Evolutionary conservation across 208 protist genomes (phyloP).

Genomic region (Crithidia acanthocephali): DNA sequence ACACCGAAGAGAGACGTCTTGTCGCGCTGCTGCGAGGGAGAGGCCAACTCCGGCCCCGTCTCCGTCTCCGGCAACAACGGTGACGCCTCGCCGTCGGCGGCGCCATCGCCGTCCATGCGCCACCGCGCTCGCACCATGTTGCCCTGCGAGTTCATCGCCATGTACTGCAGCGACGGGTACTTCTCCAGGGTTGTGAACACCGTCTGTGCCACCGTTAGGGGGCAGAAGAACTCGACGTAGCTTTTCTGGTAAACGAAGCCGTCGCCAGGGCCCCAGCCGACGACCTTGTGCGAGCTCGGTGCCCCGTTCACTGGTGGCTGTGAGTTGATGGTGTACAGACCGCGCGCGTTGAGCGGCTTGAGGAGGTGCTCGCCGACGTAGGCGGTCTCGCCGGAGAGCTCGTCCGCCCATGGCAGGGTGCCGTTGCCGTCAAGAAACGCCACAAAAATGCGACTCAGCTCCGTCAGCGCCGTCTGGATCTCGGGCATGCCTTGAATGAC

Average conservation of each 20-base stretch:
- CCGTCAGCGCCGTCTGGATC: slow-evolving; percentile 36
- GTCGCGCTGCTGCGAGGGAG: slow-evolving; percentile 9
- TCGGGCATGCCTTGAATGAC: slow-evolving; percentile 31
- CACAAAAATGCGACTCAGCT: slow-evolving; percentile 49
- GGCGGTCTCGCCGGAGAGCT: slow-evolving; percentile 61
- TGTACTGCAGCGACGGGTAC: slow-evolving; percentile 54
- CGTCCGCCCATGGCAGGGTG: slow-evolving; percentile 79
- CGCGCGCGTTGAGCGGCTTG: slow-evolving; percentile 77
- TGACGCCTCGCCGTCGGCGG: slow-evolving; percentile 2
- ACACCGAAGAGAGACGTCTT: slow-evolving; percentile 30
- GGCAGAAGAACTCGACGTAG: slow-evolving; percentile 76
- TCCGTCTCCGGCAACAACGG: background rate
- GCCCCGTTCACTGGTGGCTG: slow-evolving; percentile 92
- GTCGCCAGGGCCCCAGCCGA: slow-evolving; percentile 67
- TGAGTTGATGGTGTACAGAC: slow-evolving; percentile 94
- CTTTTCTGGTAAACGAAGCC: slow-evolving; percentile 75
- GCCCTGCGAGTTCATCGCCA: slow-evolving; percentile 40
- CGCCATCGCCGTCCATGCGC: slow-evolving; percentile 26
- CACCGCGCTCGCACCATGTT: slow-evolving; percentile 32
- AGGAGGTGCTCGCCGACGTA: slow-evolving; percentile 69
- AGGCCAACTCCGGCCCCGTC: background rate
- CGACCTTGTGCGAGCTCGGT: slow-evolving; percentile 63
- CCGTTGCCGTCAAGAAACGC: slow-evolving; percentile 48
- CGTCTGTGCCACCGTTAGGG: slow-evolving; percentile 29
- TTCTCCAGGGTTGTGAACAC: slow-evolving; percentile 54